Percentiles rank a stretch among this genome's conserved stretches.
phyloP scores from a whole-genome alignment of 2,329 filamentous ascomycete species.

The Raffaelea arxii region DNA sequence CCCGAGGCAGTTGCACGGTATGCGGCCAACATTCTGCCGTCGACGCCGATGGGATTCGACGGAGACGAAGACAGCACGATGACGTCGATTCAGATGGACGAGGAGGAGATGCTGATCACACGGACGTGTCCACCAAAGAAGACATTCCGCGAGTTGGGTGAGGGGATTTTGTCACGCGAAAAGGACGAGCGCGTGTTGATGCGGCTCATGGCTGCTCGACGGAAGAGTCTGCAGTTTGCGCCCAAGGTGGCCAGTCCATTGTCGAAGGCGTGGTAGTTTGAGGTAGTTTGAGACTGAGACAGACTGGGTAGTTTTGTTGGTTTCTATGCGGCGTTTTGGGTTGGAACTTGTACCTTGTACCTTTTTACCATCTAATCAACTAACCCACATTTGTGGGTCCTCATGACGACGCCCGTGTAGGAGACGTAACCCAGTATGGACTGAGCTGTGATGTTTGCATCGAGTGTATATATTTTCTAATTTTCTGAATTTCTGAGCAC shows the following conservation, averaged over 20 bases:
- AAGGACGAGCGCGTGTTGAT: conserved; percentile 49
- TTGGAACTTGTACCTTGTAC: no score
- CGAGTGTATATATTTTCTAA: no score
- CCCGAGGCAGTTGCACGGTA: conserved; percentile 44
- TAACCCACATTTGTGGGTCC: no score
- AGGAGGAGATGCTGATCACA: conserved; percentile 29
- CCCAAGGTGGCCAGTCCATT: conserved; percentile 67
- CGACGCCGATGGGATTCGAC: conserved; percentile 30
- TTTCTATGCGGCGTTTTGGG: no score
- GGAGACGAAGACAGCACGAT: conserved; percentile 20
- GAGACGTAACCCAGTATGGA: no score
- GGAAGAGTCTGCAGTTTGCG: conserved; percentile 70
- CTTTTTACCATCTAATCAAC: no score
- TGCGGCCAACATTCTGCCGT: conserved; percentile 37
- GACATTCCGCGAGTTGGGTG: conserved; percentile 25
- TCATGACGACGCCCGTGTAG: no score
- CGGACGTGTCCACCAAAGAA: conserved; percentile 47
- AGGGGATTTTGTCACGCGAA: conserved; percentile 34
- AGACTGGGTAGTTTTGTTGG: no score
- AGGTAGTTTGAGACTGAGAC: no score
- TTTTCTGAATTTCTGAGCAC: no score
- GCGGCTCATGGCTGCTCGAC: conserved; percentile 59
- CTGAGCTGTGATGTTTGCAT: no score
- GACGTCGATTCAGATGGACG: conserved; percentile 13
- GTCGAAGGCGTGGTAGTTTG: conserved; percentile 45